Evolutionary conservation across 1,284 basidiomycete species (phyloP).

Genomic region (Heterobasidion irregulare): DNA sequence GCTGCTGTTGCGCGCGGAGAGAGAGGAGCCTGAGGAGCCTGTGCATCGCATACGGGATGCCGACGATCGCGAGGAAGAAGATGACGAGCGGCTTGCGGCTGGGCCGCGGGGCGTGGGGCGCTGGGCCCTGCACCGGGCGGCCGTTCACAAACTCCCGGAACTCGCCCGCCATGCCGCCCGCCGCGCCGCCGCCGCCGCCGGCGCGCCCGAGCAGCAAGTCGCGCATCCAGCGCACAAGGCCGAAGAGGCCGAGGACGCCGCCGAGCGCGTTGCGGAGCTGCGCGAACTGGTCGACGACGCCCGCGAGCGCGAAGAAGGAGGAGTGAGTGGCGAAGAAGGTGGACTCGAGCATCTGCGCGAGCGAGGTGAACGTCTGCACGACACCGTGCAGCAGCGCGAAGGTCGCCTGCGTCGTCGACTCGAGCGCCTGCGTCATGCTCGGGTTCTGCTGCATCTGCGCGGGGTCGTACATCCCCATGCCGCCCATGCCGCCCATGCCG

Average conservation of each 20-base stretch:
- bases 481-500: conserved; percentile 22
- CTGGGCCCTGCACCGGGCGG: conserved; percentile 47
- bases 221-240: conserved; percentile 78
- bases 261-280: conserved; percentile 89
- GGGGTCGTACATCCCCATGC: conserved; percentile 29
- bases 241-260: conserved; percentile 89
- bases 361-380: conserved; percentile 92
- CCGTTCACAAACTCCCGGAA: conserved; percentile 67
- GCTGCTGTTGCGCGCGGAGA: conserved; percentile 37
- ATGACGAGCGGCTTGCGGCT: conserved; percentile 89
- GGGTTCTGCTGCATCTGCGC: conserved; percentile 44
- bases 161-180: conserved; percentile 40
- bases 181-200: conserved; percentile 27
- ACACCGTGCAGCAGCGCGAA: conserved; percentile 92
- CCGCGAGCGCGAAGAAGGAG: conserved; percentile 98
- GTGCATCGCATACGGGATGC: conserved; percentile 92
- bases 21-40: conserved; percentile 80
- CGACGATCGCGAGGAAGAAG: conserved; percentile 94
- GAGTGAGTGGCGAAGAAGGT: conserved; percentile 99
- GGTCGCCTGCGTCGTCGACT: conserved; percentile 85
- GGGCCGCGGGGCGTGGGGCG: conserved; percentile 41
- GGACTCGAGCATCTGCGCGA: conserved; percentile 96
- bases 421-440: conserved; percentile 81
- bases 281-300: conserved; percentile 93
- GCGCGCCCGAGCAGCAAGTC: conserved; percentile 48